Evolutionary conservation across 805 yeast genomes (phyloP), one percentile per base, ranked within the genome.

Genomic region (Lipomyces yamadae): DNA sequence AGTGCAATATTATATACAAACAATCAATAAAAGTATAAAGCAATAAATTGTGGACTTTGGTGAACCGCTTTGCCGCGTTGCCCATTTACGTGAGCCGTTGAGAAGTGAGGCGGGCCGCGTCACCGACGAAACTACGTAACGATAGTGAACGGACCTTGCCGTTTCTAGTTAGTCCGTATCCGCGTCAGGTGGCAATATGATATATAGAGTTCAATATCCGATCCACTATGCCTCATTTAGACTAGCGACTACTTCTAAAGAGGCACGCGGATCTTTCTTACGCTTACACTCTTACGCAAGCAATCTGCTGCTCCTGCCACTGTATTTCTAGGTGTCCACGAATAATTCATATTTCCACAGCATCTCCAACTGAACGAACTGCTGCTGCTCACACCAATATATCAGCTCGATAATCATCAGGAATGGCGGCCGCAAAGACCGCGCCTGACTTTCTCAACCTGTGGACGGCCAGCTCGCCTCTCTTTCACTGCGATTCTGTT

Each of bases 371-470:
- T 24, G 24, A 24, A 24, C 24, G 24, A 7, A 5, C n/a, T 24
- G 1, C 24, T 5, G n/a, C 48, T 15, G 10, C 2, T n/a, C 24
- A 42, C 10, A 34, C 37, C 37, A 6, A 42, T 3, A 42, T 42
- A 42, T 15, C 24, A 42, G 15, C 39, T 37, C 48, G 6, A 6
- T n/a, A 42, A 24, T 39, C 24, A 24, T 24, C 33, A 24, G 33
- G 39, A 42, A 32, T 42, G 52, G 33, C 63, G 15, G 42, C 55
- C 32, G 37, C 52, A 24, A 37, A 29, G 39, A 15, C 37, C 15
- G 55, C 60, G 57, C 52, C 61, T 18, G 65, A 62, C 42, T 57
- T 62, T 37, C 39, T 56, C 37, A 35, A 52, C 24, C 61, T 58
- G 61, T 62, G 65, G 65, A 30, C 61, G 5, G 11, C 61, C 13